phyloP scores from a whole-genome alignment of 2,329 filamentous ascomycete genomes.

The Dactylellina haptotyla region DNA sequence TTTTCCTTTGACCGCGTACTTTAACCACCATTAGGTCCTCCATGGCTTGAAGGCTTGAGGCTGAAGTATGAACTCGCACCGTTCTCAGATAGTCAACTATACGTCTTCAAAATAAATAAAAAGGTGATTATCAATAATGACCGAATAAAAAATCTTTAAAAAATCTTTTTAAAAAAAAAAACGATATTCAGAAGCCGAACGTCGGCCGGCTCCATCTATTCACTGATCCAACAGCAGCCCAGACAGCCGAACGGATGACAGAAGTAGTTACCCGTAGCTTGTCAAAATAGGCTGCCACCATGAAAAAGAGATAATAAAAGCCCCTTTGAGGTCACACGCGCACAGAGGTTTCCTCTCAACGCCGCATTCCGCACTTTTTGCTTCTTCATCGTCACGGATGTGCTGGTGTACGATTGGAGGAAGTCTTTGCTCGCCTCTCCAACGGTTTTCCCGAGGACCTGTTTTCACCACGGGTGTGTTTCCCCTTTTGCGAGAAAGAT shows the following conservation, averaged over 20 bases:
- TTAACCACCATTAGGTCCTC: not conserved
- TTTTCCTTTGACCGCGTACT: too few relatives aligned
- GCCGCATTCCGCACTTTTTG: conserved; percentile 49
- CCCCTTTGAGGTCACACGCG: not conserved
- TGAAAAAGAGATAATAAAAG: conserved; percentile 4
- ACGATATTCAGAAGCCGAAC: too few relatives aligned
- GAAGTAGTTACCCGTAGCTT: conserved; percentile 6
- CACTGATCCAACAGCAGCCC: conserved; percentile 4
- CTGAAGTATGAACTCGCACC: conserved; percentile 14
- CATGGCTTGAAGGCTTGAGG: conserved; percentile 31
- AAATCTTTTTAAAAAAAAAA: too few relatives aligned
- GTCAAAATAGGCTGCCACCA: conserved; percentile 37
- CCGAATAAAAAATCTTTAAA: too few relatives aligned
- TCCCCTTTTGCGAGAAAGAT: conserved; percentile 47
- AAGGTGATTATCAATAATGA: too few relatives aligned
- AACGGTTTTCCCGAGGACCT: conserved; percentile 53
- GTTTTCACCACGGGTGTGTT: conserved; percentile 47
- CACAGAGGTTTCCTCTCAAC: conserved; percentile 9
- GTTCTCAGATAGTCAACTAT: not conserved
- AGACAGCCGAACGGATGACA: conserved; percentile 39
- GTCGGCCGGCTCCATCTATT: too few relatives aligned
- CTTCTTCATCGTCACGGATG: conserved; percentile 23
- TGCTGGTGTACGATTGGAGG: conserved; percentile 27
- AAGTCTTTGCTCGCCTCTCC: conserved; percentile 14
- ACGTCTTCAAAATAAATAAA: not conserved